These are phyloP conservation scores for Fusarium duplospermum DNA, from an alignment of 2,329 filamentous ascomycete species.

Conservation along the genomic window DNA sequence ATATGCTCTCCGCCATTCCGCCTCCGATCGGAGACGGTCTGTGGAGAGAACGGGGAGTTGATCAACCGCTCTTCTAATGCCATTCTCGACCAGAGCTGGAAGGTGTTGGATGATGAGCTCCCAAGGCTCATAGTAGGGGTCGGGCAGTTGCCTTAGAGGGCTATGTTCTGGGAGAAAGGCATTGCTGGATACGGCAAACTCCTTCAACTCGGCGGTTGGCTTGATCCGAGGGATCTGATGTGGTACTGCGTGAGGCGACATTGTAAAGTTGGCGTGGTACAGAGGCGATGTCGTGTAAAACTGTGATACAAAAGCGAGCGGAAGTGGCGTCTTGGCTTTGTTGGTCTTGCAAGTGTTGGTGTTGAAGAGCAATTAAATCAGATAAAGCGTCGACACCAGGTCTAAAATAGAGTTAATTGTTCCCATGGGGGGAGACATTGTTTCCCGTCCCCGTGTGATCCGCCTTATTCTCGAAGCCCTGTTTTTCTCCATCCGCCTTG, in stretches of 20 bases:
- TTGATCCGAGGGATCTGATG: conserved; percentile 28
- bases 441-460: conserved; percentile 1
- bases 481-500: neutral
- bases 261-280: conserved; percentile 29
- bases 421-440: neutral
- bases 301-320: neutral
- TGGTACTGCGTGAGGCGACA: conserved; percentile 58
- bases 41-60: conserved; percentile 77
- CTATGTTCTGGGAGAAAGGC: conserved; percentile 81
- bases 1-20: conserved; percentile 87
- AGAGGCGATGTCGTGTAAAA: neutral
- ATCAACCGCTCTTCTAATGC: conserved; percentile 72
- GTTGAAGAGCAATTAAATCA: neutral
- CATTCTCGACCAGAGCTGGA: conserved; percentile 72
- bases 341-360: neutral
- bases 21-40: conserved; percentile 68
- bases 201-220: conserved; percentile 45
- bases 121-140: conserved; percentile 84
- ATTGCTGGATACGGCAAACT: conserved; percentile 61
- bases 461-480: conserved; percentile 8
- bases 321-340: neutral
- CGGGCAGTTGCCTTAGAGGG: conserved; percentile 73
- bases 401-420: conserved; percentile 13
- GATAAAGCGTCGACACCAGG: neutral
- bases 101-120: conserved; percentile 77